Conservation (phyloP, 306 rosid genomes). For the Castanea crenata region DNA sequence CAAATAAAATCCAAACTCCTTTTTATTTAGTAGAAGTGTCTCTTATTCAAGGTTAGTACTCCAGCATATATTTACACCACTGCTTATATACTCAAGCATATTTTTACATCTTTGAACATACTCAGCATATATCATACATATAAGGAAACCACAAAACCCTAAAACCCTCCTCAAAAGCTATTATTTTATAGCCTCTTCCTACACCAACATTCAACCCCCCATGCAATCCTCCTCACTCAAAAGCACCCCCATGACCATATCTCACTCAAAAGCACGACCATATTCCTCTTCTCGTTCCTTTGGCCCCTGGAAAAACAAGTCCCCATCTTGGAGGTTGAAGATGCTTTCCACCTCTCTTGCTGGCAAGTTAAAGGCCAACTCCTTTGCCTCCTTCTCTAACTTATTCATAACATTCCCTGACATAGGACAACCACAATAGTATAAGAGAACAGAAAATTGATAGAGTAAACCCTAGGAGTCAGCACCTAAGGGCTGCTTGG, state of each 20-base stretch:
- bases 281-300: slow-evolving; percentile 3
- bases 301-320: slow-evolving; percentile 50
- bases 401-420: slow-evolving; percentile 48
- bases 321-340: slow-evolving; percentile 38
- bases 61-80: background rate
- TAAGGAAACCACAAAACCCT: background rate
- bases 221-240: slow-evolving; percentile 1
- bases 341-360: slow-evolving; percentile 44
- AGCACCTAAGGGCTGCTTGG: too few relatives aligned
- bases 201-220: background rate
- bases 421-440: too few relatives aligned
- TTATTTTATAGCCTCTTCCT: too few relatives aligned
- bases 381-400: slow-evolving; percentile 48
- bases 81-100: too few relatives aligned
- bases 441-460: too few relatives aligned
- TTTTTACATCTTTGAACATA: background rate
- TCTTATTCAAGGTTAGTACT: background rate
- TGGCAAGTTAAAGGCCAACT: slow-evolving; percentile 43
- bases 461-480: too few relatives aligned
- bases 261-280: slow-evolving; percentile 16
- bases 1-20: too few relatives aligned
- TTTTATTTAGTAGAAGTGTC: background rate
- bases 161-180: background rate
- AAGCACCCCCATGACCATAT: too few relatives aligned
- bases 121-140: background rate